A percentile compares a stretch with the other conserved stretches of the same genome.
Conservation (phyloP, 805 yeast species). For the Pichia ethanolica region DNA sequence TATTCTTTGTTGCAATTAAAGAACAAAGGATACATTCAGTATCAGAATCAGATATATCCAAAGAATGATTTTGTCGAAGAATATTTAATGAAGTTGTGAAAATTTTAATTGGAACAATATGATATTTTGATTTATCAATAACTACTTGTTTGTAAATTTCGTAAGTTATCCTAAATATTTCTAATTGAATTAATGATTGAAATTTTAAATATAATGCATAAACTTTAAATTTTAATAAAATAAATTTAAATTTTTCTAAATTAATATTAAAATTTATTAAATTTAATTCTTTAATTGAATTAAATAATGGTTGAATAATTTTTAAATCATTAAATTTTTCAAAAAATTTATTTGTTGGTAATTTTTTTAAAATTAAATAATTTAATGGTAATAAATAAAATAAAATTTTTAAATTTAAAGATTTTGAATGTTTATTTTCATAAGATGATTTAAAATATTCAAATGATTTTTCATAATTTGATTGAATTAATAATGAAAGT, state of each 20-base stretch:
- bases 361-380: neutral
- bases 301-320: neutral
- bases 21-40: slow-evolving; percentile 3
- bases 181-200: neutral
- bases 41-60: neutral
- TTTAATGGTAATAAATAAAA: slow-evolving; percentile 2
- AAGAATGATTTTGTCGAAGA: neutral
- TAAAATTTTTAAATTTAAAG: neutral
- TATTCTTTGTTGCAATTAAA: neutral
- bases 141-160: neutral
- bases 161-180: neutral
- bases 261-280: neutral
- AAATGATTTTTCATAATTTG: slow-evolving; percentile 2
- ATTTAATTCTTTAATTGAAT: neutral
- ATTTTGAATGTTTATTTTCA: slow-evolving; percentile 1
- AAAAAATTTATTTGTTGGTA: neutral
- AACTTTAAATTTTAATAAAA: slow-evolving; percentile 1
- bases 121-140: neutral
- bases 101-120: slow-evolving; percentile 3
- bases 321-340: neutral
- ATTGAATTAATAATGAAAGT: neutral
- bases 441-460: slow-evolving; percentile 1
- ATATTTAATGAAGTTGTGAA: neutral
- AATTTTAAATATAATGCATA: slow-evolving; percentile 2
- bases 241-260: neutral